phyloP scores from a whole-genome alignment of 176 grass and related monocot genomes.

The Oryza australiensis region DNA sequence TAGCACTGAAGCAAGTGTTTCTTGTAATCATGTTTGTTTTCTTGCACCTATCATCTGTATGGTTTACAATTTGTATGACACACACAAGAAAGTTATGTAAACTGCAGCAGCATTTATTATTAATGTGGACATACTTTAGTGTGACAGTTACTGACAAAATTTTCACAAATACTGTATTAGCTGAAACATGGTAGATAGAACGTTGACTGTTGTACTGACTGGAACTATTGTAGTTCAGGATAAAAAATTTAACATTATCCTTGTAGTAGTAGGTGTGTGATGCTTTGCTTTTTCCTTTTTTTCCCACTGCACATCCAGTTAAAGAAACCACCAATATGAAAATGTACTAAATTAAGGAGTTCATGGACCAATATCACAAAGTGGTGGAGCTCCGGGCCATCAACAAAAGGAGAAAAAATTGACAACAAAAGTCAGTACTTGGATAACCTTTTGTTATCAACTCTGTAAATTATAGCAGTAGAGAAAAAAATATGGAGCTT shows the following conservation, averaged over 20 bases:
- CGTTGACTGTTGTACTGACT: neutral
- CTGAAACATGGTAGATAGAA: neutral
- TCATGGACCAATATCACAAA: neutral
- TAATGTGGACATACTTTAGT: neutral
- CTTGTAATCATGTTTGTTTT: neutral
- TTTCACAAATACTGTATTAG: neutral
- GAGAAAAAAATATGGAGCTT: neutral
- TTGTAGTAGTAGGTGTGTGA: neutral
- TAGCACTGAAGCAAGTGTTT: neutral
- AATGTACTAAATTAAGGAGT: neutral
- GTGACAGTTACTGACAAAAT: neutral
- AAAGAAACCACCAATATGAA: neutral
- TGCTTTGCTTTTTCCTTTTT: neutral
- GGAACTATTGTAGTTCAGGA: neutral
- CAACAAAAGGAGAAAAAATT: neutral
- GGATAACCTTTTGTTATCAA: neutral
- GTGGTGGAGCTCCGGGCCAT: neutral
- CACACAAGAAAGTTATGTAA: neutral
- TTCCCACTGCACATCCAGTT: neutral
- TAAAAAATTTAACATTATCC: neutral
- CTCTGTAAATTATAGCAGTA: neutral
- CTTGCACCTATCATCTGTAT: neutral
- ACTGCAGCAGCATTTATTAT: neutral
- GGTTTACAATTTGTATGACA: neutral
- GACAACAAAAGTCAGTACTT: neutral